A percentile compares a stretch with the other conserved stretches of the same genome.
Evolutionary conservation across 768 basidiomycete genomes (phyloP).

Genomic region (Porphyrellus cyaneotinctus): DNA sequence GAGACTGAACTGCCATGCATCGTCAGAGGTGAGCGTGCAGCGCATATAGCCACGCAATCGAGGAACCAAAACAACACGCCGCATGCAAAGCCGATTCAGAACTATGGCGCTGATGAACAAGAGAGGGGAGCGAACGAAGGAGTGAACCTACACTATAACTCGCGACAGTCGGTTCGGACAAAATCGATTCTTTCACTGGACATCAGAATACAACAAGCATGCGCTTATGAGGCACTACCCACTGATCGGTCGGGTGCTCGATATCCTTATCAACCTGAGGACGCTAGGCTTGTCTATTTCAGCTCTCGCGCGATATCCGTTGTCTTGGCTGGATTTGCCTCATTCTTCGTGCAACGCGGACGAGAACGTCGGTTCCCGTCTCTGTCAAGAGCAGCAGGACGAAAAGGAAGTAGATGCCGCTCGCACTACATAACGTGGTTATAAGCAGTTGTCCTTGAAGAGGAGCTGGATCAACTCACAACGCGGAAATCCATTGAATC

Average conservation of each 20-base stretch:
- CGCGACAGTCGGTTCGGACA: conserved; percentile 62
- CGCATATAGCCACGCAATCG: conserved; percentile 36
- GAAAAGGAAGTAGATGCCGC: conserved; percentile 45
- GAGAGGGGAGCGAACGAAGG: neutral
- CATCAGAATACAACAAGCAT: neutral
- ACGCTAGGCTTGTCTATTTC: conserved; percentile 61
- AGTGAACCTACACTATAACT: conserved; percentile 58
- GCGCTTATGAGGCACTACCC: conserved; percentile 31
- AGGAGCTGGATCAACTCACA: conserved; percentile 35
- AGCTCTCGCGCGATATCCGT: conserved; percentile 55
- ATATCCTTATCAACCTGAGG: conserved; percentile 56
- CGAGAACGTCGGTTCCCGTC: conserved; percentile 69
- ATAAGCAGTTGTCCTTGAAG: neutral
- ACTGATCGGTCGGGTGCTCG: conserved; percentile 71
- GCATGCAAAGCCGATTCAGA: conserved; percentile 74
- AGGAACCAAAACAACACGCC: conserved; percentile 69
- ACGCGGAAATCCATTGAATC: conserved; percentile 80
- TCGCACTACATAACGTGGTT: conserved; percentile 38
- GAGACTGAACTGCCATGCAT: conserved; percentile 47
- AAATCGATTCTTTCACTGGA: conserved; percentile 16
- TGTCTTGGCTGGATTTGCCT: conserved; percentile 64
- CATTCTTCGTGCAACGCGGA: conserved; percentile 54
- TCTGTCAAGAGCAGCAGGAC: conserved; percentile 62
- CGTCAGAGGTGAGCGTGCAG: conserved; percentile 2
- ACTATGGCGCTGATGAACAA: conserved; percentile 32